Conservation (phyloP, 2,329 filamentous ascomycete species). For the Xylaria sp. region DNA sequence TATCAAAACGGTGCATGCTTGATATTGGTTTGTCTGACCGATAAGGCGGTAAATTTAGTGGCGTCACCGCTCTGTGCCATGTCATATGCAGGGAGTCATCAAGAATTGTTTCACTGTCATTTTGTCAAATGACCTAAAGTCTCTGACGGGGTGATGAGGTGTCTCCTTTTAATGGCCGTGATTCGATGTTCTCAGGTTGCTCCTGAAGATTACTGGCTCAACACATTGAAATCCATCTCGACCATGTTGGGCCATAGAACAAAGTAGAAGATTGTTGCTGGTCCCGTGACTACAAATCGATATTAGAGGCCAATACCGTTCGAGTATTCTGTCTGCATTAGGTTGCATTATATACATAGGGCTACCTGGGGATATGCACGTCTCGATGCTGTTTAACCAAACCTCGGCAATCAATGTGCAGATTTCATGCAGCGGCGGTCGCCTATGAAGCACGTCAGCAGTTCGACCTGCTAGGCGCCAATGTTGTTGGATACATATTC, state of each 20-base stretch:
- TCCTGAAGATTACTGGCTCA: neutral
- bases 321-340: neutral
- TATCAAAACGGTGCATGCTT: neutral
- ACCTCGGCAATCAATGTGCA: conserved; percentile 19
- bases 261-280: neutral
- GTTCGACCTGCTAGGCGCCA: neutral
- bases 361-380: conserved; percentile 9
- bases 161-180: neutral
- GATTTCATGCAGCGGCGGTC: neutral
- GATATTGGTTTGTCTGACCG: conserved; percentile 9
- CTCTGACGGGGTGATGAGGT: neutral
- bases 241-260: no score
- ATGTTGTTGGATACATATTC: neutral
- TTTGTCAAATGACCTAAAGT: neutral
- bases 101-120: neutral
- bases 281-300: neutral
- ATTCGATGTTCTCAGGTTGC: neutral
- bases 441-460: neutral
- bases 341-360: no score
- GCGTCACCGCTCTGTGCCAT: conserved; percentile 15
- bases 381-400: neutral
- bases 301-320: neutral
- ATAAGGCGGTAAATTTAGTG: neutral
- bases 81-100: neutral
- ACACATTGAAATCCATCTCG: no score